Percentiles rank a stretch among this genome's conserved stretches.
Evolutionary conservation across 768 basidiomycete genomes (phyloP).

Genomic region (Suillus tomentosus): DNA sequence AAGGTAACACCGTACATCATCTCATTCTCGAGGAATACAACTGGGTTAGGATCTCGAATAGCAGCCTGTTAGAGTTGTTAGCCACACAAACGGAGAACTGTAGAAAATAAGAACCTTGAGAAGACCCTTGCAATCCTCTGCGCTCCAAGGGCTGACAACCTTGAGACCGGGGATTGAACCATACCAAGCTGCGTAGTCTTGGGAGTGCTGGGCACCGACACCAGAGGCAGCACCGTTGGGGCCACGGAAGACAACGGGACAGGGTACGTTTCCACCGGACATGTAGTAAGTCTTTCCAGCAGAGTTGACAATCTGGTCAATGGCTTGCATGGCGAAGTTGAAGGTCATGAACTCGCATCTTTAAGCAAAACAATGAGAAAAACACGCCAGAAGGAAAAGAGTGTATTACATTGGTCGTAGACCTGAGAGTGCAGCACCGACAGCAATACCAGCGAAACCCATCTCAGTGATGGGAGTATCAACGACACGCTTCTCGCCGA

Average conservation of each 20-base stretch:
- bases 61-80: constrained; percentile 59
- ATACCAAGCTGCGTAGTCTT: constrained; percentile 97
- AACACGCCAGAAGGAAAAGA: constrained; percentile 3
- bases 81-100: constrained; percentile 7
- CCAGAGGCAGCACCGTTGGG: constrained; percentile 98
- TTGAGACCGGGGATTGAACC: constrained; percentile 93
- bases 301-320: constrained; percentile 99
- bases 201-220: constrained; percentile 96
- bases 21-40: constrained; percentile 99
- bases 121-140: constrained; percentile 99
- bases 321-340: constrained; percentile 99
- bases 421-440: constrained; percentile 92
- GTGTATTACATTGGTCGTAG: constrained; percentile 82
- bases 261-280: constrained; percentile 98
- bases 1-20: constrained; percentile 98
- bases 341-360: constrained; percentile 99
- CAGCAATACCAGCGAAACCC: constrained; percentile 97
- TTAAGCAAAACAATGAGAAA: constrained; percentile 17
- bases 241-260: constrained; percentile 98
- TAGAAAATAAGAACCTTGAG: constrained; percentile 67
- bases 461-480: constrained; percentile 98
- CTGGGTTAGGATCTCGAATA: constrained; percentile 97
- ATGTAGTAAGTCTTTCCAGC: constrained; percentile 99
- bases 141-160: constrained; percentile 95
- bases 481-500: constrained; percentile 96